Conservation (phyloP, 768 basidiomycete species). For the Mycena leptocephala region DNA sequence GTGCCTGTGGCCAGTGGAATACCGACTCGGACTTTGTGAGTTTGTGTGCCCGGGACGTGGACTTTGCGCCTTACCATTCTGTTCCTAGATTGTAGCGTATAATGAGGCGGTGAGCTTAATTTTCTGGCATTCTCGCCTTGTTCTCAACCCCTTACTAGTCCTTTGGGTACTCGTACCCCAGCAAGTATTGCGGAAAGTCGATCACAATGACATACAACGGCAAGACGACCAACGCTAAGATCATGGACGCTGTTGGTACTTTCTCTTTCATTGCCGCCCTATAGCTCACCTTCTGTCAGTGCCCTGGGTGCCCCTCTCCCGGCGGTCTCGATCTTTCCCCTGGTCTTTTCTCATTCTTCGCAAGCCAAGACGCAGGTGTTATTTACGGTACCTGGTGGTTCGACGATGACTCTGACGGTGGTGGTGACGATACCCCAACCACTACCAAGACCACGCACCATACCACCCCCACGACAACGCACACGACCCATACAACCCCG, state of each 20-base stretch:
- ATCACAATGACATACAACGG: slow-evolving; percentile 78
- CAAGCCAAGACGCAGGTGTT: slow-evolving; percentile 62
- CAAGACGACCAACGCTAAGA: slow-evolving; percentile 69
- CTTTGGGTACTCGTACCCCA: slow-evolving; percentile 57
- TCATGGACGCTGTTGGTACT: slow-evolving; percentile 63
- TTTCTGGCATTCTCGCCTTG: neutral
- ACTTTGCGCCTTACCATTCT: slow-evolving; percentile 8
- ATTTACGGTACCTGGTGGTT: slow-evolving; percentile 77
- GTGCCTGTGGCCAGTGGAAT: slow-evolving; percentile 69
- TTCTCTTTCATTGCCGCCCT: slow-evolving; percentile 9
- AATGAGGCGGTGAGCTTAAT: slow-evolving; percentile 56
- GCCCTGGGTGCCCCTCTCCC: slow-evolving; percentile 72
- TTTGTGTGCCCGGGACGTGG: slow-evolving; percentile 7
- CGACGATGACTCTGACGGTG: slow-evolving; percentile 54
- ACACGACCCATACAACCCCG: slow-evolving; percentile 36
- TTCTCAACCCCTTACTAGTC: slow-evolving; percentile 6
- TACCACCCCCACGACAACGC: slow-evolving; percentile 41
- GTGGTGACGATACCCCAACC: slow-evolving; percentile 37
- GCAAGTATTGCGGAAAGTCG: slow-evolving; percentile 72
- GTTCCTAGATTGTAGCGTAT: slow-evolving; percentile 67
- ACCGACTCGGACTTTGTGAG: slow-evolving; percentile 61
- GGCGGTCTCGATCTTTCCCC: slow-evolving; percentile 79
- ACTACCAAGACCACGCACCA: slow-evolving; percentile 41
- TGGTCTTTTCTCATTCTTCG: slow-evolving; percentile 80
- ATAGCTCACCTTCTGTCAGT: slow-evolving; percentile 53